Base-by-base conservation (phyloP, 306 rosid genomes). In the Calophaca sinica region DNA sequence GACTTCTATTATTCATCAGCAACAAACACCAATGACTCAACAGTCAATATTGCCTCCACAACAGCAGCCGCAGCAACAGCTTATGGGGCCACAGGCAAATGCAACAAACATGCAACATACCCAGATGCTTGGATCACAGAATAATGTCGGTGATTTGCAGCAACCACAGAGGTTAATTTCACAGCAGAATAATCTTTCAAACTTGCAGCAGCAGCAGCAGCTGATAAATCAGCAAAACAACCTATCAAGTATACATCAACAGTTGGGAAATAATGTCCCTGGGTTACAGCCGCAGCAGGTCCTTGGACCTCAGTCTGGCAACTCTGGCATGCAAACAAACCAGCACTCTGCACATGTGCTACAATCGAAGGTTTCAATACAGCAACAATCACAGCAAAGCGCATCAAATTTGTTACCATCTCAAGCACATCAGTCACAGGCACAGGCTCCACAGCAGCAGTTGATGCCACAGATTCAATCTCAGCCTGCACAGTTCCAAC, bases 401-500 rank as follows among this genome's bases (percentile, higher is more conserved):
- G 65, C 89, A 50, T 85, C 98, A 49, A 89, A 70, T 86, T 73
- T 94, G 85, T 81, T 94, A 76, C 72, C 88, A 14, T 70, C 88
- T 45, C 98, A 94, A 82, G 84, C 86, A 32, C 99, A 88, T 77
- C 96, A 82, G 73, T 76, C 90, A 39, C 98, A 94, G 72, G 68
- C 90, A 44, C 98, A 93, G 77, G 83, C 83, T 69, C 59, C 90
- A 60, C 97, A 92, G 70, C 94, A 88, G 82, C 99, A 90, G 66
- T 44, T 91, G 82, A 79, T 94, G 84, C 85, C 97, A 36, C 97
- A 88, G 84, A 82, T 91, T 82, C 97, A 91, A 58, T 87, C 97
- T 62, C 98, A 94, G 81, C 84, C 97, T 77, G 28, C 89, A n/a
- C 98, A 91, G 83, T 77, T 91, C 82, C 98, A 87, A 83, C 97